Percentiles rank a stretch among this genome's conserved stretches.
These are phyloP conservation scores for Bauhinia variegata DNA, from an alignment of 306 rosid genomes.

Conservation along the genomic window DNA sequence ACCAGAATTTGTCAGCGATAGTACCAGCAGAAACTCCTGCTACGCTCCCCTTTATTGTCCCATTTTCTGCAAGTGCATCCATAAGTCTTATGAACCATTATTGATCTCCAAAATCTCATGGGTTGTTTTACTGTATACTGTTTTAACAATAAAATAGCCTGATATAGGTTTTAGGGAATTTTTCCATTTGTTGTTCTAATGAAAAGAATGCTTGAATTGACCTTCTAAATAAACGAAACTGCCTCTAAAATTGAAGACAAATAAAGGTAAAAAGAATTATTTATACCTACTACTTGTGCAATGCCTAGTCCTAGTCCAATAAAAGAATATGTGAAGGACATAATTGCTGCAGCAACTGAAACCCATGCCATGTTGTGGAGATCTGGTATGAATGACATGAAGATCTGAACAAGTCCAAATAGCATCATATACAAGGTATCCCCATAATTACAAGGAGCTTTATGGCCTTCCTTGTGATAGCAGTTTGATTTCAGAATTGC, in stretches of 20 bases:
- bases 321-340: slow-evolving; percentile 72
- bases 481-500: slow-evolving; percentile 80
- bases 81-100: slow-evolving; percentile 16
- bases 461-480: slow-evolving; percentile 77
- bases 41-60: slow-evolving; percentile 67
- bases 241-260: not conserved
- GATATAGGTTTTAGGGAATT: slow-evolving; percentile 10
- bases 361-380: slow-evolving; percentile 78
- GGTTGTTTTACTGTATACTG: not conserved
- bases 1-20: slow-evolving; percentile 62
- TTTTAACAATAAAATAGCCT: slow-evolving; percentile 18
- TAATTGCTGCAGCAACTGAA: slow-evolving; percentile 70
- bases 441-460: slow-evolving; percentile 66
- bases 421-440: slow-evolving; percentile 56
- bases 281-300: slow-evolving; percentile 59
- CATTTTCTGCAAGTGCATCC: slow-evolving; percentile 79
- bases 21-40: slow-evolving; percentile 65
- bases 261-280: slow-evolving; percentile 20
- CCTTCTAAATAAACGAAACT: not conserved
- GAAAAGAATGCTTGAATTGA: slow-evolving; percentile 11
- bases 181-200: not conserved
- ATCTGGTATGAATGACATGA: slow-evolving; percentile 83
- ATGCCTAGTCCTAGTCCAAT: slow-evolving; percentile 81
- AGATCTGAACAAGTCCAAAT: slow-evolving; percentile 72
- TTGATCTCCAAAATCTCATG: slow-evolving; percentile 2